A percentile compares a stretch with the other conserved stretches of the same genome.
These are phyloP conservation scores for Aethionema arabicum DNA, from an alignment of 345 rosid species.

Conservation along the genomic window DNA sequence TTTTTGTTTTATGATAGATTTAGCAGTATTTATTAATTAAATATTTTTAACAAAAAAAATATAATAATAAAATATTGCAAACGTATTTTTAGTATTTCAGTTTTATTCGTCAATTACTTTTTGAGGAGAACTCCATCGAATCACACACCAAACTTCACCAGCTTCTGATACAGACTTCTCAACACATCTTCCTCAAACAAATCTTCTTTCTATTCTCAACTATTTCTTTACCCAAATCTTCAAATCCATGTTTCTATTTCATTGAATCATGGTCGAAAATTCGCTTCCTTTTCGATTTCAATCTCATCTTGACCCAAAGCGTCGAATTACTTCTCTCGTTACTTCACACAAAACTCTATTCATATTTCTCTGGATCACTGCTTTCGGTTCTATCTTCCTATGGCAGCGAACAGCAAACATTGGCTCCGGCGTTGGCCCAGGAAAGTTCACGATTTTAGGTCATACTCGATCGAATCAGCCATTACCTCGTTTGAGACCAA, in stretches of 20 bases:
- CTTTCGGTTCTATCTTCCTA: conserved; percentile 65
- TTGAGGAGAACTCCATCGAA: conserved; percentile 5
- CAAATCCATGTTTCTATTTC: conserved; percentile 6
- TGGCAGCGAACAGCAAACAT: conserved; percentile 62
- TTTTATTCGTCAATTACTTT: background rate
- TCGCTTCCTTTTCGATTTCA: conserved; percentile 49
- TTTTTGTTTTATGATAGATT: too few relatives aligned
- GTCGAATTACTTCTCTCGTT: conserved; percentile 53
- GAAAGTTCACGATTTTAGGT: conserved; percentile 42
- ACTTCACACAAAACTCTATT: conserved; percentile 79
- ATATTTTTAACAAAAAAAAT: too few relatives aligned
- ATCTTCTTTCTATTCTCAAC: conserved; percentile 25
- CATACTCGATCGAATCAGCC: conserved; percentile 39
- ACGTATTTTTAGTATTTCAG: background rate
- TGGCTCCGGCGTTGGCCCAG: conserved; percentile 19
- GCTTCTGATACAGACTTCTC: conserved; percentile 31
- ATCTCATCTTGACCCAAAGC: conserved; percentile 51
- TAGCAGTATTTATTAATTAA: too few relatives aligned
- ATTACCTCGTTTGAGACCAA: conserved; percentile 57
- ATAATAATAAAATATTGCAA: too few relatives aligned
- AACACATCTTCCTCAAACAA: conserved; percentile 12
- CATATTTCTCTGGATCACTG: conserved; percentile 76
- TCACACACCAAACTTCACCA: conserved; percentile 29
- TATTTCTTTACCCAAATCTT: conserved; percentile 17
- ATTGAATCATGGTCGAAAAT: conserved; percentile 57